Conservation (phyloP, 176 grass and related monocot genomes). For the Carex littledalei region DNA sequence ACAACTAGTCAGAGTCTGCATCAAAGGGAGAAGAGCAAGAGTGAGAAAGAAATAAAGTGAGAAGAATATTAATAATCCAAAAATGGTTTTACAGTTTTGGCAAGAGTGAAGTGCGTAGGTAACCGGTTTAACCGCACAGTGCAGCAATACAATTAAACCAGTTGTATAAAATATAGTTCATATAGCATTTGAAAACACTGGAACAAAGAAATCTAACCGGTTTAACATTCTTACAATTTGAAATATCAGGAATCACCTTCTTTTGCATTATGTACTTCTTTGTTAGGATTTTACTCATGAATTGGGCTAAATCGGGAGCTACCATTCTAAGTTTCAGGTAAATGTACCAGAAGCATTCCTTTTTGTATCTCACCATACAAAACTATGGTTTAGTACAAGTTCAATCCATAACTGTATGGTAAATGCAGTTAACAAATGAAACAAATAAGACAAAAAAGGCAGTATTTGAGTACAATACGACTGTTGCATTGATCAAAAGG, state of each 20-base stretch:
- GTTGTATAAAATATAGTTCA: neutral
- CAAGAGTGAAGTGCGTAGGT: neutral
- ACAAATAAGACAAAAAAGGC: neutral
- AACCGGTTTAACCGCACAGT: too few species aligned
- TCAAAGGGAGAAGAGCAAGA: neutral
- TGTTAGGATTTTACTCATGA: neutral
- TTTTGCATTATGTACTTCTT: neutral
- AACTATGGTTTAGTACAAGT: neutral
- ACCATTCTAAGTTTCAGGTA: neutral
- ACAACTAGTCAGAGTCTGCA: conserved; percentile 62
- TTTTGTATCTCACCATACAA: neutral
- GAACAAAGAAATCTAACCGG: neutral
- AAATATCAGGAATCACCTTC: neutral
- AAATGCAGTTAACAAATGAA: neutral
- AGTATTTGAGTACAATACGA: neutral
- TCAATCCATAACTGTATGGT: neutral
- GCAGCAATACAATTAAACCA: neutral
- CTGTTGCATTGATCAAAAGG: neutral
- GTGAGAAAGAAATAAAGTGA: neutral
- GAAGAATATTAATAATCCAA: neutral
- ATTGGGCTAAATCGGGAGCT: neutral
- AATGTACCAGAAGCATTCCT: neutral
- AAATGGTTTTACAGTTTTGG: neutral
- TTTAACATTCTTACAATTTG: neutral
- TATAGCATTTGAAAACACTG: neutral